These are phyloP conservation scores for Termitomyces sp. DNA, from an alignment of 1,284 basidiomycete species.

Conservation along the genomic window DNA sequence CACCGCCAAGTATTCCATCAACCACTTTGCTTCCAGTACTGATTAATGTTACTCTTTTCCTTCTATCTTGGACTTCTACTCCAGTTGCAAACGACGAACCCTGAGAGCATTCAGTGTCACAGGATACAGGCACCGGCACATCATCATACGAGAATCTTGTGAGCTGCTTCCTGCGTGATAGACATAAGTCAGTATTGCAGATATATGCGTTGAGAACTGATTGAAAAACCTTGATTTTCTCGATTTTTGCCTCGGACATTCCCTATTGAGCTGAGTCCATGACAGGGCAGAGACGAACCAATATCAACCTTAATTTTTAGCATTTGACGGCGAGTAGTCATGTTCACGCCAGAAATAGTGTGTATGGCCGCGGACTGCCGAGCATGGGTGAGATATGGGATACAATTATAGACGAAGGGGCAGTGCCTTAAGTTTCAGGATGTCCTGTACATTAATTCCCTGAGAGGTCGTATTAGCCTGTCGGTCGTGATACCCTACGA, in stretches of 20 bases:
- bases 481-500: background rate
- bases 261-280: conserved; percentile 40
- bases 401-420: background rate
- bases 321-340: conserved; percentile 83
- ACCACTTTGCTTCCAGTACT: conserved; percentile 91
- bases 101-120: conserved; percentile 32
- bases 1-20: conserved; percentile 83
- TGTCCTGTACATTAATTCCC: conserved; percentile 94
- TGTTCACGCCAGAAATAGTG: conserved; percentile 76
- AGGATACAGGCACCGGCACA: background rate
- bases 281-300: conserved; percentile 15
- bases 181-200: background rate
- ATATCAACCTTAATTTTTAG: conserved; percentile 80
- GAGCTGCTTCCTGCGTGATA: conserved; percentile 68
- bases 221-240: conserved; percentile 79
- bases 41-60: conserved; percentile 74
- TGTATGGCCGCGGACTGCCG: conserved; percentile 67
- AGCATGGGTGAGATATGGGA: background rate
- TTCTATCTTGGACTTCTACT: conserved; percentile 81
- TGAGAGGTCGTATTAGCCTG: conserved; percentile 25
- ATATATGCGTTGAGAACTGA: conserved; percentile 11
- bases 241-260: conserved; percentile 89
- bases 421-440: conserved; percentile 81
- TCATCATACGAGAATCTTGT: conserved; percentile 67
- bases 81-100: conserved; percentile 87